Percentiles rank a stretch among this genome's conserved stretches.
Evolutionary conservation across 768 basidiomycete species (phyloP).

Genomic region (Lentinula raphanica): DNA sequence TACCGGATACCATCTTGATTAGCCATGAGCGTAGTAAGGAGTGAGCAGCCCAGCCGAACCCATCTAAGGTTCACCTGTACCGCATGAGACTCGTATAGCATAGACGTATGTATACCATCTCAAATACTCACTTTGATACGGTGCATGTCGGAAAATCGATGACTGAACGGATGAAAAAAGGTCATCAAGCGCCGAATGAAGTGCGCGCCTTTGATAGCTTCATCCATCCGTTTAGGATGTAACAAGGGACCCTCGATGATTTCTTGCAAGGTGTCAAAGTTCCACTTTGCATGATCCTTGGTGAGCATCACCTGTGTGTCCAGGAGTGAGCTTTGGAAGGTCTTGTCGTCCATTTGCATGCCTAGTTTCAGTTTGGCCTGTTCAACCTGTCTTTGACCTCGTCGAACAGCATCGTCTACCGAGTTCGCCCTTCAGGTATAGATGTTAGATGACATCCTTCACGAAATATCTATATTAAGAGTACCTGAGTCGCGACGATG

Average conservation of each 20-base stretch:
- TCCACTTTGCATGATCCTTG: conserved; percentile 91
- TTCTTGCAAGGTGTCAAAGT: conserved; percentile 82
- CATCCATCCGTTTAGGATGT: conserved; percentile 89
- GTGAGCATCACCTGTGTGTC: conserved; percentile 88
- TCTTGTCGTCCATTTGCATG: conserved; percentile 93
- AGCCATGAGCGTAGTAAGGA: conserved; percentile 78
- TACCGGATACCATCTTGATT: conserved; percentile 82
- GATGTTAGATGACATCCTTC: background rate
- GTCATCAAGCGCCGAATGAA: conserved; percentile 88
- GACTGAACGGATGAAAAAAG: conserved; percentile 89
- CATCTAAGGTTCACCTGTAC: conserved; percentile 72
- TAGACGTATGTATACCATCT: background rate
- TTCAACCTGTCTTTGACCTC: conserved; percentile 88
- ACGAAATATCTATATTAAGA: background rate
- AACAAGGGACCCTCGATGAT: conserved; percentile 89
- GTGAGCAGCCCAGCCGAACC: conserved; percentile 78
- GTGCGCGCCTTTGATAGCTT: conserved; percentile 85
- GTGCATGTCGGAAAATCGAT: conserved; percentile 81
- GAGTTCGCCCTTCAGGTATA: conserved; percentile 58
- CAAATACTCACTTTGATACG: conserved; percentile 48
- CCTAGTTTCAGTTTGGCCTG: conserved; percentile 84
- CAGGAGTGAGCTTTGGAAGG: conserved; percentile 78
- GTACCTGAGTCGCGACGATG: conserved; percentile 57
- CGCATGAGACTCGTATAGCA: too few species aligned
- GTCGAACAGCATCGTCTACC: conserved; percentile 78